Evolutionary conservation across 2,329 filamentous ascomycete species (phyloP), one percentile per base, ranked within the genome.

Genomic region (Pseudogymnoascus sp.): DNA sequence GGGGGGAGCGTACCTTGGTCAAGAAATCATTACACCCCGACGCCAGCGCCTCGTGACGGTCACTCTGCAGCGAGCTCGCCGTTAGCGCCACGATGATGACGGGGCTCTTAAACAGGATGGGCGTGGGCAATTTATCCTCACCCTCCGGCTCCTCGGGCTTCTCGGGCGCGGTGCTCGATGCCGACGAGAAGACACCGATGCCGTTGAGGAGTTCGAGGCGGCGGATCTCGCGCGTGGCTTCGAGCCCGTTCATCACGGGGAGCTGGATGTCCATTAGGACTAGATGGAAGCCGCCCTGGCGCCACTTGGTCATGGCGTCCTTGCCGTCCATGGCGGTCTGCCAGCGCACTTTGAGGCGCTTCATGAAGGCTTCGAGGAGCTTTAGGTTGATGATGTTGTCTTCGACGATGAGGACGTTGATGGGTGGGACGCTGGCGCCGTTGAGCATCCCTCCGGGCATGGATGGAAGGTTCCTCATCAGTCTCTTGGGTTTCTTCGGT

Each of bases 241-340:
- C 91, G 31, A 99, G 79, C 0, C 94, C 94, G 69, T 89, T 96
- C 92, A 99, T 97, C 70, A 97, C 88, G 4, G 94, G 94, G 63
- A 99, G 81, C 73, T 97, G 94, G 68, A 99, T 97, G 74, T 99
- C 94, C 94, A 99, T 99, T 62, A 99, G 79, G 14, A 99, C 94
- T 67, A 99, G 78, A 77, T 99, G 94, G 72, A 96, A 97, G 0
- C 94, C 94, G 37, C 94, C 94, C 4, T 83, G 82, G 63, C 90
- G 87, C 93, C 94, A 99, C 76, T 96, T 97, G 65, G 84, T 88
- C 28, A 97, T 92, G 1, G 94, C 94, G 67, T 97, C 93, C 67
- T 88, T 86, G 23, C 94, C 94, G 73, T 97, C 96, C 82, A 95
- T 91, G 38, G 94, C 94, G n/a, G 91, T 95, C 75, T 94, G 89